phyloP scores from a whole-genome alignment of 169 alveolate genomes.

The Eimeria falciformis region DNA sequence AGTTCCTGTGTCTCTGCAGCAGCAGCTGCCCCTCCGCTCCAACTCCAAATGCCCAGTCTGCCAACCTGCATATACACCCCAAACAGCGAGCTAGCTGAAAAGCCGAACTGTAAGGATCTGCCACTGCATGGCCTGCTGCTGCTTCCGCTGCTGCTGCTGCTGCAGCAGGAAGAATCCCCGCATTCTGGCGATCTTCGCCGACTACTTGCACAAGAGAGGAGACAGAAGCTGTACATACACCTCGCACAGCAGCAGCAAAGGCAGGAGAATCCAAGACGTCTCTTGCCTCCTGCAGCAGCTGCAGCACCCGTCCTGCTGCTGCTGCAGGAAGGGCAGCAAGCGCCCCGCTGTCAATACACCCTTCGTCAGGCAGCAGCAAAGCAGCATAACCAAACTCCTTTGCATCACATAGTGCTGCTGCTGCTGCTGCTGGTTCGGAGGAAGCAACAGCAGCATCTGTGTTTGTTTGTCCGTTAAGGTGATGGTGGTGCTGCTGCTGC shows the following conservation, averaged over 20 bases:
- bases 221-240: constrained; percentile 18
- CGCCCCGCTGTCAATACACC: not conserved
- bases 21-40: constrained; percentile 24
- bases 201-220: not conserved
- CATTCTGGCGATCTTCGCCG: not conserved
- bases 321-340: constrained; percentile 29
- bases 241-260: constrained; percentile 7
- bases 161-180: not conserved
- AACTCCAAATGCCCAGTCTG: constrained; percentile 19
- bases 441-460: not conserved
- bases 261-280: constrained; percentile 17
- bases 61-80: constrained; percentile 17
- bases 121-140: not conserved
- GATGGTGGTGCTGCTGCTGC: not conserved
- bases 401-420: not conserved
- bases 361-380: constrained; percentile 19
- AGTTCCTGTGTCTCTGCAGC: not conserved
- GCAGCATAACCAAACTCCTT: constrained; percentile 5
- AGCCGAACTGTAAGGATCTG: not conserved
- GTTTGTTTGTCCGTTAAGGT: not conserved
- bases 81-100: constrained; percentile 19
- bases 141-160: not conserved
- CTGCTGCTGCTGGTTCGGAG: not conserved
- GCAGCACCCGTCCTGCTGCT: constrained; percentile 10
- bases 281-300: constrained; percentile 34